Base-by-base conservation (phyloP, 2,329 filamentous ascomycete genomes). In the Aspergillus udagawae region DNA sequence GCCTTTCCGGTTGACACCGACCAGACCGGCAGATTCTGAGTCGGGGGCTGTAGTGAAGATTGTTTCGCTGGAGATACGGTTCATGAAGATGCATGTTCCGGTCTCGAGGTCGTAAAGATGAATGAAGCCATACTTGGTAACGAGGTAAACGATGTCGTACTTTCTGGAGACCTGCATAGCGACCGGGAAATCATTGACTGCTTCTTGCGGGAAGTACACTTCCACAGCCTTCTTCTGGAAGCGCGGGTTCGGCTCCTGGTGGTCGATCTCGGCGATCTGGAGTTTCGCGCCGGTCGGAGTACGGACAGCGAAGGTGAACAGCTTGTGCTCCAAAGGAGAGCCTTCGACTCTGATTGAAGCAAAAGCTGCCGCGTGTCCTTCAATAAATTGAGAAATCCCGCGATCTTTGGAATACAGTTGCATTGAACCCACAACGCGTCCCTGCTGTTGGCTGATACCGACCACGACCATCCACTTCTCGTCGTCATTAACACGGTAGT, bases 41-140 rank as follows among this genome's bases (percentile, higher is more conserved):
- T 99, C 94, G 38, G 87, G 80, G 49, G 91, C 89, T 21, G 92
- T 97, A 27, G 93, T 95, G 80, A 99, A 99, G 73, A 99, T 97
- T 27, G 94, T 99, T 73, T 99, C 94, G 80, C 92, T 96, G 35
- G 94, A 99, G 70, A 99, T 99, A 67, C 95, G 89, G 83, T 99
- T 99, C 92, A 99, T 95, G 84, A 97, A 99, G 73, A 99, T 94
- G 74, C 91, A 95, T 12, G 89, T 90, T 57, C 91, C 95, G 7
- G 90, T 94, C 80, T 99, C 95, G 56, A 99, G 86, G 71, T 99
- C 95, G 78, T 99, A 97, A 25, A 99, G 85, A 77, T 99, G 94
- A 68, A 99, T 97, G 79, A 97, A 99, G 53, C 94, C 94, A 70
- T 97, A 99, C 77, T 99, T 99, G 56, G 94, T 99, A 61, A 99